phyloP scores from a whole-genome alignment of 2,329 filamentous ascomycete species.

The Sclerotinia sclerotiorum region DNA sequence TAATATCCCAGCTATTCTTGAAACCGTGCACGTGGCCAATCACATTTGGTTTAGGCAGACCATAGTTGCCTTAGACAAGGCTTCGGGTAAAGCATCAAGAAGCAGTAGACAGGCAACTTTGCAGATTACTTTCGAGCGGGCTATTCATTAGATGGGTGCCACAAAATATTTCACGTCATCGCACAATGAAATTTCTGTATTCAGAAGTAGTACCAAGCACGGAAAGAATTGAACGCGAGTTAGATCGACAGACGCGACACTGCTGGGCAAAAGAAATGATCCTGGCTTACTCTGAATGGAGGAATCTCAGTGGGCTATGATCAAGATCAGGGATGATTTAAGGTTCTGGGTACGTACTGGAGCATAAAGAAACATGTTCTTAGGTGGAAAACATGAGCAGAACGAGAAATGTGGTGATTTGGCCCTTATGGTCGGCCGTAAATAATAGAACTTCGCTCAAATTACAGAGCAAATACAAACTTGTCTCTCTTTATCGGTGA shows the following conservation, averaged over 20 bases:
- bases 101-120: not conserved
- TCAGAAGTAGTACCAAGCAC: not conserved
- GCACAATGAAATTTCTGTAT: not conserved
- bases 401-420: not conserved
- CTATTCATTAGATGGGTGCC: not conserved
- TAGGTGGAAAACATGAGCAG: not conserved
- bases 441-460: not conserved
- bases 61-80: not conserved
- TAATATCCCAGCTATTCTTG: no score
- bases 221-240: not conserved
- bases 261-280: not conserved
- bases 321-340: not conserved
- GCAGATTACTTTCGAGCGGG: not conserved
- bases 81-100: not conserved
- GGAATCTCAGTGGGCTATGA: not conserved
- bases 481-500: not conserved
- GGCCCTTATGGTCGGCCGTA: not conserved
- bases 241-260: not conserved
- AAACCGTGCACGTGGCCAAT: no score
- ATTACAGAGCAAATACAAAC: not conserved
- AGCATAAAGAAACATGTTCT: not conserved
- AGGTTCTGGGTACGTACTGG: not conserved
- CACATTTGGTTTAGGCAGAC: no score
- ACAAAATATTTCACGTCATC: no score
- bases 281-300: not conserved